Evolutionary conservation across 495 filamentous ascomycete species (phyloP), one percentile per base, ranked within the genome.

Genomic region (Penicillium diatomitis): DNA sequence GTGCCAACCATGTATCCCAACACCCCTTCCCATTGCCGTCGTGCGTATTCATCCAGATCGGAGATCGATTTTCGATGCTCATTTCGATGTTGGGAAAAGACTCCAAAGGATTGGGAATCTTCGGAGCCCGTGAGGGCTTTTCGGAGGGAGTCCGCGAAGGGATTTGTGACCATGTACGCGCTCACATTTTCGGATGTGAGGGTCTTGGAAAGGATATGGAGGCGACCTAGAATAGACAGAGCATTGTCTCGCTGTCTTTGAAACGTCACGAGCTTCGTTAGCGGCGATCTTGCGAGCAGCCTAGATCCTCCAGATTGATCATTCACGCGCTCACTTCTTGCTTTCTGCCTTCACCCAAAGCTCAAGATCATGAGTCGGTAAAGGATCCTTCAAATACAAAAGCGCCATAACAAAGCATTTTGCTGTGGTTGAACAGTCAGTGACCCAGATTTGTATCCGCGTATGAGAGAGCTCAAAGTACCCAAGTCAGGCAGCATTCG

Each of bases 381-480:
- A 73, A 7, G 91, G 87, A 10, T 73, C 68, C 42, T 86, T 84
- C 67, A 90, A 82, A 66, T 95, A 98, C 2, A 98, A 79, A 50
- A 98, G 77, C 10, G 86, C 87, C 80, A 95, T 95, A 41, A 97
- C 94, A 64, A 97, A 87, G 37, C 81, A 85, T 76, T 98, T 96
- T 59, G 92, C 92, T 90, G 62, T 54, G 47, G 20, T 47, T 41
- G 20, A 20, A 38, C 34, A 30, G 52, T 70, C 54, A 68, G 64
- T 57, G n/a, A 34, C 32, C 41, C 11, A 20, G 31, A 47, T 11
- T 32, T 37, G 41, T 20, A 32, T 44, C 12, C 33, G 45, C 47
- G 35, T 41, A n/a, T 41, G 12, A 20, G 40, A 57, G 34, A 56
- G 53, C 56, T 55, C 44, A 39, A 61, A 73, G 57, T 77, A 91